These are phyloP conservation scores for Trichosanthes cucumerina DNA, from an alignment of 306 rosid species.

Conservation along the genomic window DNA sequence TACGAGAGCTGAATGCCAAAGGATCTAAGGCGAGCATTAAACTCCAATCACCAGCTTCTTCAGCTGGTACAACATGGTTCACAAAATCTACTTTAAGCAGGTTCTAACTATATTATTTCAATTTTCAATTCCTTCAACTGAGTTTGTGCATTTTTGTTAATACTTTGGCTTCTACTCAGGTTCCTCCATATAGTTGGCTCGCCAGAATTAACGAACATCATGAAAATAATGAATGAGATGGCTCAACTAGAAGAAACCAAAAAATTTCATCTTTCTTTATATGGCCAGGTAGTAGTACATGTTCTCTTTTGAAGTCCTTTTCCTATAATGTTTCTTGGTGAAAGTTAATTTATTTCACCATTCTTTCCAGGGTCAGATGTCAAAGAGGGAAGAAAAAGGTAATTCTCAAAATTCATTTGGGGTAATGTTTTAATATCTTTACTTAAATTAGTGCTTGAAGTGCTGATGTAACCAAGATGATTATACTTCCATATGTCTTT, in stretches of 20 bases:
- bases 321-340: background rate
- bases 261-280: conserved; percentile 70
- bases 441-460: background rate
- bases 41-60: conserved; percentile 43
- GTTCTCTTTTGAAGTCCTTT: conserved; percentile 16
- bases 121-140: background rate
- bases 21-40: conserved; percentile 50
- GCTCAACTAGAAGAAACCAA: conserved; percentile 75
- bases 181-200: conserved; percentile 60
- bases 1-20: conserved; percentile 37
- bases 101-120: conserved; percentile 24
- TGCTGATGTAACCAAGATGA: background rate
- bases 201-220: conserved; percentile 31
- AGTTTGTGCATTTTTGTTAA: background rate
- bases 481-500: background rate
- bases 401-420: conserved; percentile 14
- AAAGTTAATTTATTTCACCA: background rate
- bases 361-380: conserved; percentile 2
- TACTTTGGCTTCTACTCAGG: conserved; percentile 31
- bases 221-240: conserved; percentile 58
- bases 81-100: conserved; percentile 68
- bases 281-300: conserved; percentile 56
- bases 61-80: conserved; percentile 61
- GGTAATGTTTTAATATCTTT: background rate
- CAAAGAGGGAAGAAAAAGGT: conserved; percentile 29